Evolutionary conservation across 2,329 filamentous ascomycete genomes (phyloP).

Genomic region (Beauveria brongniartii): DNA sequence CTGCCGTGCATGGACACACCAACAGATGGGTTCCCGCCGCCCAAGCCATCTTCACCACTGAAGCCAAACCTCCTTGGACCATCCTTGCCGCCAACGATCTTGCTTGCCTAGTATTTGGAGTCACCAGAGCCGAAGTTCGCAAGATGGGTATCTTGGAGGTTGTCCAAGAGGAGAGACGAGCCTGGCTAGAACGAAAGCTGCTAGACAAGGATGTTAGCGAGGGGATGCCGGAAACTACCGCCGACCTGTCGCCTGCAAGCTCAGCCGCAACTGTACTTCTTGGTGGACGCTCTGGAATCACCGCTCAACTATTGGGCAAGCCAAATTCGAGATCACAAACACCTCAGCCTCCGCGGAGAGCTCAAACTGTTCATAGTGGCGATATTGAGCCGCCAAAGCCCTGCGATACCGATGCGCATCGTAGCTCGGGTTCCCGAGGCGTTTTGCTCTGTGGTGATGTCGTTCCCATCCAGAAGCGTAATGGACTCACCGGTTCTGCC

Average conservation of each 20-base stretch:
- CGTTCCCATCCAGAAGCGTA: slow-evolving; percentile 94
- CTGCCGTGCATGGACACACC: slow-evolving; percentile 74
- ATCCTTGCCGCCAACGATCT: slow-evolving; percentile 94
- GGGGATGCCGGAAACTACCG: slow-evolving; percentile 21
- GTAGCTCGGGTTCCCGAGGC: slow-evolving; percentile 70
- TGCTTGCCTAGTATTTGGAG: slow-evolving; percentile 96
- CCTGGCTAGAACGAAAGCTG: slow-evolving; percentile 85
- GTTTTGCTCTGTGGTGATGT: slow-evolving; percentile 94
- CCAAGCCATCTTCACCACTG: slow-evolving; percentile 97
- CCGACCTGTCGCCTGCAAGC: slow-evolving; percentile 28
- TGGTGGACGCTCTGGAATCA: slow-evolving; percentile 67
- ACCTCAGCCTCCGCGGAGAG: slow-evolving; percentile 50
- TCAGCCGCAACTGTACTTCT: slow-evolving; percentile 47
- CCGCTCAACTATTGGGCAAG: slow-evolving; percentile 80
- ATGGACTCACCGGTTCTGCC: slow-evolving; percentile 83
- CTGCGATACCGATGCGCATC: slow-evolving; percentile 50
- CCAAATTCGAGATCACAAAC: slow-evolving; percentile 52
- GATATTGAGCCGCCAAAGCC: slow-evolving; percentile 49
- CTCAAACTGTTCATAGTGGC: slow-evolving; percentile 55
- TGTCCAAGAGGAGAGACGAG: slow-evolving; percentile 78
- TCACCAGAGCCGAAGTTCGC: slow-evolving; percentile 89
- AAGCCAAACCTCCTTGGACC: slow-evolving; percentile 83
- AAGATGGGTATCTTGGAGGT: slow-evolving; percentile 94
- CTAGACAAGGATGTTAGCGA: slow-evolving; percentile 39
- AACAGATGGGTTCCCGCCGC: slow-evolving; percentile 85